Evolutionary conservation across 1,284 basidiomycete species (phyloP), one percentile per base, ranked within the genome.

Genomic region (Melampsora occidentalis): DNA sequence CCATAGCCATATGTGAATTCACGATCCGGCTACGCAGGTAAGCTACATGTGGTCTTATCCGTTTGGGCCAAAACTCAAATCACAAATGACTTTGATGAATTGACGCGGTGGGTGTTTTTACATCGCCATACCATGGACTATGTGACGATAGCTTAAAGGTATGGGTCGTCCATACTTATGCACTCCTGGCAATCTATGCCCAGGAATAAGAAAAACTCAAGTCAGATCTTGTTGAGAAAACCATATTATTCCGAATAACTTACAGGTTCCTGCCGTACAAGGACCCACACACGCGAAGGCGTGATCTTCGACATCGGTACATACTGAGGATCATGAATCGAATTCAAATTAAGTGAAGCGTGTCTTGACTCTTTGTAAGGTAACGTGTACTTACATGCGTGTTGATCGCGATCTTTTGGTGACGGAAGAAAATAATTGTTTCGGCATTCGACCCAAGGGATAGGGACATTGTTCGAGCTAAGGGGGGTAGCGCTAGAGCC

Each of bases 141-240:
- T 9, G 5, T 42, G 2, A 42, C 10, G 2, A 7, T 1, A 12
- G 12, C 39, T 42, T 42, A 42, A 42, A 57, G 53, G 14, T n/a
- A n/a, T 22, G 53, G 53, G 14, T 57, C 53, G 25, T 57, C 53
- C 53, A 57, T 57, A 57, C 53, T 57, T n/a, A 57, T 28, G 53
- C 53, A 57, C 2, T 22, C 53, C 53, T 57, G n/a, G 14, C 53
- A 57, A 57, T 57, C 53, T 57, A 12, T n/a, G 4, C n/a, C 1
- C 53, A 10, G 5, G 18, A 57, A 28, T 2, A 57, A n/a, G 53
- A 22, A 5, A 57, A 57, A n/a, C 18, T 28, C 53, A n/a, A 3
- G 22, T 57, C 53, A 28, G 53, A 57, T 22, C 2, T 12, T 2
- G 53, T 5, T 9, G 6, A 57, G 18, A 7, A 57, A n/a, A 57